Evolutionary conservation across 768 basidiomycete genomes (phyloP).

Genomic region (Lentinula boryana): DNA sequence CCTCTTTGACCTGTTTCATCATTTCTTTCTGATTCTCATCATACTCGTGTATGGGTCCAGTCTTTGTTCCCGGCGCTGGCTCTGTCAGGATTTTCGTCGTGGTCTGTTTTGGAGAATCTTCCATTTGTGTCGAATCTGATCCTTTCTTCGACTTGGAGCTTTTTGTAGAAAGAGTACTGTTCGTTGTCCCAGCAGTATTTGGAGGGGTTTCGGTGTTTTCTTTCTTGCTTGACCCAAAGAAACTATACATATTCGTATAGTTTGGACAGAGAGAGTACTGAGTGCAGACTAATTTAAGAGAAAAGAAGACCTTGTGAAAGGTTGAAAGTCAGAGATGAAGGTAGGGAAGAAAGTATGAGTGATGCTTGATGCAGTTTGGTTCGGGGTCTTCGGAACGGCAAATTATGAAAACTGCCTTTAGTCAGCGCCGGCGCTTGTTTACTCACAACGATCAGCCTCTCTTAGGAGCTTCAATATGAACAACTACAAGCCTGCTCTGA

Average conservation of each 20-base stretch:
- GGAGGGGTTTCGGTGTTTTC: not conserved
- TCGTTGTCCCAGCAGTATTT: not conserved
- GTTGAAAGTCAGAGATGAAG: not conserved
- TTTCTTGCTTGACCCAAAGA: not conserved
- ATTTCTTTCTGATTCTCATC: conserved; percentile 54
- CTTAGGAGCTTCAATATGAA: not conserved
- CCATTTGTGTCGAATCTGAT: not conserved
- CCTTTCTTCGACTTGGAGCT: not conserved
- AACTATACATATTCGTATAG: not conserved
- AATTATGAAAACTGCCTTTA: not conserved
- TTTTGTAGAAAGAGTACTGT: not conserved
- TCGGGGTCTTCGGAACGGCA: not conserved
- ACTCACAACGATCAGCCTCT: not conserved
- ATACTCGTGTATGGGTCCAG: conserved; percentile 55
- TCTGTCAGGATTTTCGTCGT: conserved; percentile 44
- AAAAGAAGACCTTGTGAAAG: not conserved
- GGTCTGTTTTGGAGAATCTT: not conserved
- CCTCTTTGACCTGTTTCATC: conserved; percentile 59
- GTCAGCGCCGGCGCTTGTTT: not conserved
- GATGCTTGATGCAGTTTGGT: not conserved
- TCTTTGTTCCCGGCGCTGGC: conserved; percentile 46
- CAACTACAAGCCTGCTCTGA: conserved; percentile 41
- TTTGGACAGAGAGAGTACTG: not conserved
- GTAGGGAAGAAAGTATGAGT: not conserved
- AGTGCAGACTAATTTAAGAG: too few species aligned